Percentiles rank a stretch among this genome's conserved stretches.
Conservation (phyloP, 2,329 filamentous ascomycete genomes). For the Beauveria sp. region DNA sequence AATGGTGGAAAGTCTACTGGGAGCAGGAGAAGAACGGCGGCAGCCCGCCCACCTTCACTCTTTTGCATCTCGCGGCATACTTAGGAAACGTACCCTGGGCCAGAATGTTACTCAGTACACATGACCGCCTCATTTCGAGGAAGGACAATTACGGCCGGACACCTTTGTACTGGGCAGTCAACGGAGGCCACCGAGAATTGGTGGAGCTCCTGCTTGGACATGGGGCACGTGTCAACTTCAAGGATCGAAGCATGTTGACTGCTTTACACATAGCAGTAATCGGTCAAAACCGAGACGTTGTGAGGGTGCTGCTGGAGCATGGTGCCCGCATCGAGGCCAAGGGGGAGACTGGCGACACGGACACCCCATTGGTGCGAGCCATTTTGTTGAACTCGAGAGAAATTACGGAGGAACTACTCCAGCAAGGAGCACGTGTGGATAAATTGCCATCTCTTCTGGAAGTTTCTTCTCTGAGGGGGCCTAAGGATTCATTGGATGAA, state of each 20-base stretch:
- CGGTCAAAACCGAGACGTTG: not conserved
- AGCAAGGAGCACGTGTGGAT: not conserved
- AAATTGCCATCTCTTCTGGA: not conserved
- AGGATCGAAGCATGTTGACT: not conserved
- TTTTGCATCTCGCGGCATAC: not conserved
- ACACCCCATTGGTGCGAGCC: not conserved
- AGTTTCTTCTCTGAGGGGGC: not conserved
- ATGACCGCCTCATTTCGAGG: not conserved
- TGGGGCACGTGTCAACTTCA: not conserved
- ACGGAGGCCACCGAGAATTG: not conserved
- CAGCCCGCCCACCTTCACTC: not conserved
- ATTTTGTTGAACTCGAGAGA: not conserved
- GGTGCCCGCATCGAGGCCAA: not conserved
- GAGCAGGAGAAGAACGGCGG: not conserved
- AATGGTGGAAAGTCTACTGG: not conserved
- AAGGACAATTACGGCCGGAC: not conserved
- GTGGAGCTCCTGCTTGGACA: not conserved
- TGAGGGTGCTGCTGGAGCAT: not conserved
- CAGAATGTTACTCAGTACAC: not conserved
- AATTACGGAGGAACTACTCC: not conserved
- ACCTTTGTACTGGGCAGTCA: not conserved
- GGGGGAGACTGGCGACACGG: not conserved
- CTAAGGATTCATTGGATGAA: not conserved
- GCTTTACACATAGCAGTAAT: not conserved
- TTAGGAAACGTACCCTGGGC: not conserved